Conservation (phyloP, 768 basidiomycete species). For the Serendipita vermifera region DNA sequence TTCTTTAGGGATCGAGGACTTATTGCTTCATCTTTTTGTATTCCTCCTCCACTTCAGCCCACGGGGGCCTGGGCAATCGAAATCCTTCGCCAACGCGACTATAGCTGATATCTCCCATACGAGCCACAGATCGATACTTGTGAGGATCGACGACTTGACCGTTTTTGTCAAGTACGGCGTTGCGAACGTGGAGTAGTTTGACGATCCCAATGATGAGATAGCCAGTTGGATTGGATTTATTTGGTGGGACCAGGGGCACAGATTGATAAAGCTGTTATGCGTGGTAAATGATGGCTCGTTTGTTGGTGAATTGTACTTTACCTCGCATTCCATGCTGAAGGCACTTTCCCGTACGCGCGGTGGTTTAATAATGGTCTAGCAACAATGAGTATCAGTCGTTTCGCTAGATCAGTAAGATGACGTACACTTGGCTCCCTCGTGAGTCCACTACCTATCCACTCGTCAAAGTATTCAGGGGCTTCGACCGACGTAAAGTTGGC, state of each 20-base stretch:
- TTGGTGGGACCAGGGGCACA: not conserved
- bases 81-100: constrained; percentile 36
- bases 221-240: not conserved
- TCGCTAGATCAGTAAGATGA: constrained; percentile 7
- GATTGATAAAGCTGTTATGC: not conserved
- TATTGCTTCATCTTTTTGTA: constrained; percentile 7
- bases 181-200: constrained; percentile 39
- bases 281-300: not conserved
- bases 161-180: constrained; percentile 18
- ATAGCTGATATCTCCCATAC: constrained; percentile 46
- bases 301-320: constrained; percentile 18
- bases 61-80: constrained; percentile 32
- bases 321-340: constrained; percentile 50
- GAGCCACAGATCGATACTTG: constrained; percentile 37
- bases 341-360: constrained; percentile 45
- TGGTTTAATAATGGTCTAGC: constrained; percentile 36
- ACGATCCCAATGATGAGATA: constrained; percentile 39
- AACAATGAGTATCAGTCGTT: not conserved
- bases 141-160: constrained; percentile 28
- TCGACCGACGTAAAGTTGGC: constrained; percentile 46
- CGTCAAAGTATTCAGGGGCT: constrained; percentile 37
- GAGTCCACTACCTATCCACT: constrained; percentile 51
- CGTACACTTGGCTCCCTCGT: constrained; percentile 42
- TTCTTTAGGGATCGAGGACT: not conserved
- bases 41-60: constrained; percentile 28